Evolutionary conservation across 805 yeast species (phyloP).

Genomic region (Starmera amethionina): DNA sequence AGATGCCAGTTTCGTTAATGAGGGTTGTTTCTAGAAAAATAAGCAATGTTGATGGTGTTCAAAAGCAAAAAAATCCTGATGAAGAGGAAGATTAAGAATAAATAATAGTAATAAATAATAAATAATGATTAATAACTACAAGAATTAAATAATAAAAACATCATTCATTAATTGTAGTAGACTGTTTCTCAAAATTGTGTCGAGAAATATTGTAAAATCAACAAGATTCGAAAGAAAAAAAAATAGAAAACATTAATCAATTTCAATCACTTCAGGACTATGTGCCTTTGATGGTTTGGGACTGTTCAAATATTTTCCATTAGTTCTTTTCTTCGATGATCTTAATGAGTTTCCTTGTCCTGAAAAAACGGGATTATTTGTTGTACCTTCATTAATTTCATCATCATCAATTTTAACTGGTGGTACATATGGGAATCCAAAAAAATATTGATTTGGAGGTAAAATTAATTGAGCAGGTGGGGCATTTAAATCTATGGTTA

Average conservation of each 20-base stretch:
- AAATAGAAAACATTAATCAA: constrained; percentile 29
- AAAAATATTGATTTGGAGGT: constrained; percentile 82
- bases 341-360: constrained; percentile 77
- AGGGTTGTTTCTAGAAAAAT: constrained; percentile 22
- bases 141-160: background rate
- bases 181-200: background rate
- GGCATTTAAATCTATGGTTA: constrained; percentile 43
- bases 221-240: background rate
- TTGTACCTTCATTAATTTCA: constrained; percentile 15
- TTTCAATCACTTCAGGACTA: constrained; percentile 74
- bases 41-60: background rate
- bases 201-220: background rate
- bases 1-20: constrained; percentile 29
- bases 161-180: background rate
- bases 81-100: background rate
- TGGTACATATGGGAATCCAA: constrained; percentile 74
- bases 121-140: background rate
- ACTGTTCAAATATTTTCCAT: constrained; percentile 40
- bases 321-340: constrained; percentile 61
- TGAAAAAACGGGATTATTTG: constrained; percentile 23
- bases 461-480: constrained; percentile 63
- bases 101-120: background rate
- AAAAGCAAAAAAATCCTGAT: background rate
- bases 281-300: constrained; percentile 47
- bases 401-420: constrained; percentile 29